Percentiles rank a stretch among this genome's conserved stretches.
Evolutionary conservation across 306 rosid genomes (phyloP).

Genomic region (Adenanthera pavonina): DNA sequence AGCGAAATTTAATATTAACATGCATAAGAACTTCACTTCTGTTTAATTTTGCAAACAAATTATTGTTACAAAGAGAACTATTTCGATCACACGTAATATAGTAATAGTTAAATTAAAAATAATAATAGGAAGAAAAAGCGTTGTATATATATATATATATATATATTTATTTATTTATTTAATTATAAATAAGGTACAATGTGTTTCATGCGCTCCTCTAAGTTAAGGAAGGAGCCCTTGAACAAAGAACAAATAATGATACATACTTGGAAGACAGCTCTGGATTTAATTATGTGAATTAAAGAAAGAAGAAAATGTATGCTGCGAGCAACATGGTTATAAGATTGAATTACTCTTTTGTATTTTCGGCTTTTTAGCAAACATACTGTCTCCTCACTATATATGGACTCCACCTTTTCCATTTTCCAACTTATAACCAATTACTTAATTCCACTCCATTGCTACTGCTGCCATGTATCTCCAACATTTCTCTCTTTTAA

Average conservation of each 20-base stretch:
- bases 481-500: background rate
- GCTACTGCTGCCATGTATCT: background rate
- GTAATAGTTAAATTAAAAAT: no score
- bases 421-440: conserved; percentile 9
- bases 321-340: background rate
- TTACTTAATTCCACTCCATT: background rate
- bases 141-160: no score
- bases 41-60: no score
- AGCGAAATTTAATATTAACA: no score
- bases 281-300: background rate
- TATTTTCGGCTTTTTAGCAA: conserved; percentile 12
- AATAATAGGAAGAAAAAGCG: no score
- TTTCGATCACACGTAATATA: no score
- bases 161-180: no score
- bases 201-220: conserved; percentile 34
- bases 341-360: background rate
- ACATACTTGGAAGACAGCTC: conserved; percentile 7
- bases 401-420: background rate
- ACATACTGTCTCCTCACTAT: background rate
- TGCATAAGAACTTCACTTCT: no score
- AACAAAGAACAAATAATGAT: background rate
- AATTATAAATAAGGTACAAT: background rate
- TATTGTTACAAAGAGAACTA: no score
- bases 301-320: background rate
- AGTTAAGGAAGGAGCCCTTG: background rate